Evolutionary conservation across 2,329 filamentous ascomycete genomes (phyloP).

Genomic region (Aspergillus nomiae): DNA sequence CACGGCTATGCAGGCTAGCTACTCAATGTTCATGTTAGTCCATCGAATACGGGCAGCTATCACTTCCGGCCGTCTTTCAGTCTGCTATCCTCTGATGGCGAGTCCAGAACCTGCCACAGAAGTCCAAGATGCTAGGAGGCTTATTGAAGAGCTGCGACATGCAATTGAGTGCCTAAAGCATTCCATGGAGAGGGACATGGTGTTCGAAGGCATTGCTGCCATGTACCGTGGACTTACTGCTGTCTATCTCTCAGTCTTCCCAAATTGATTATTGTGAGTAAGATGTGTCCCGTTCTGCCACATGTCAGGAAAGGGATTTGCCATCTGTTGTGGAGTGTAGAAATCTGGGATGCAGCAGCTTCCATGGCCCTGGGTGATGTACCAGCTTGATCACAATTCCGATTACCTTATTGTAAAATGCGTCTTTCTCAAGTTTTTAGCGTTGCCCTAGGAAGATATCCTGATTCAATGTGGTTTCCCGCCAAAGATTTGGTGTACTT

Average conservation of each 20-base stretch:
- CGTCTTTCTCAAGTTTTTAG: neutral
- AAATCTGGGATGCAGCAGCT: neutral
- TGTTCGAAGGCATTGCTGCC: neutral
- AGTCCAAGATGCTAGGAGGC: neutral
- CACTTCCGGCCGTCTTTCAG: neutral
- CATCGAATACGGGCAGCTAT: neutral
- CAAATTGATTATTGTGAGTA: neutral
- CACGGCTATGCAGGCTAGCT: neutral
- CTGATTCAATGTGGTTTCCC: neutral
- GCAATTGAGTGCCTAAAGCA: neutral
- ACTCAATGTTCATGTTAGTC: neutral
- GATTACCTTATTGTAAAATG: neutral
- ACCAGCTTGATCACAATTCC: neutral
- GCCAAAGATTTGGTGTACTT: neutral
- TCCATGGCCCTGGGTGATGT: neutral
- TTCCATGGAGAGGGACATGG: neutral
- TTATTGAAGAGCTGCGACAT: neutral
- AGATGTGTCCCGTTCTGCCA: neutral
- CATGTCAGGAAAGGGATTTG: neutral
- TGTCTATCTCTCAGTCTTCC: neutral
- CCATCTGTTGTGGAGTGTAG: neutral
- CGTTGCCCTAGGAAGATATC: neutral
- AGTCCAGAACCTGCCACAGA: neutral
- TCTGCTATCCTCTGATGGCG: neutral
- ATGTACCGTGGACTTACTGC: neutral